Percentiles rank a stretch among this genome's conserved stretches.
These are phyloP conservation scores for Colletotrichum kahawae DNA, from an alignment of 2,329 filamentous ascomycete genomes.

Conservation along the genomic window DNA sequence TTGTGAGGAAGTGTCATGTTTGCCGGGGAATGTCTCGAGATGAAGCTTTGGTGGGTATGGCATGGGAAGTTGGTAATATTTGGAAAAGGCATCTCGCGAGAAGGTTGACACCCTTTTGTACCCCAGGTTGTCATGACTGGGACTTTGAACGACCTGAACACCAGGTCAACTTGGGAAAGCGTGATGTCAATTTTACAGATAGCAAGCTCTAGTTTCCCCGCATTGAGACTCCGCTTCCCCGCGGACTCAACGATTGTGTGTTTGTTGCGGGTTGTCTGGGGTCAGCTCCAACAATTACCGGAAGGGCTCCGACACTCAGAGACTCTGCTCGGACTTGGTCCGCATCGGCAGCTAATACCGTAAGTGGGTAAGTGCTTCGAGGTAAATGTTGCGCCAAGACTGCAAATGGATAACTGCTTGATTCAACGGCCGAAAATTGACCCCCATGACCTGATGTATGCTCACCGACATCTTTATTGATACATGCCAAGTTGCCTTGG, in stretches of 20 bases:
- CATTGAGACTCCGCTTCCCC: neutral
- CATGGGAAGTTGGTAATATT: neutral
- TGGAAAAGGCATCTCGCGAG: neutral
- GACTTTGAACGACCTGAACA: neutral
- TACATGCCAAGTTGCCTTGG: neutral
- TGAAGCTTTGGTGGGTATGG: neutral
- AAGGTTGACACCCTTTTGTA: neutral
- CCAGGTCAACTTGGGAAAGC: neutral
- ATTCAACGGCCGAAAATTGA: neutral
- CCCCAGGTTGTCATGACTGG: neutral
- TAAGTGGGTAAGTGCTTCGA: neutral
- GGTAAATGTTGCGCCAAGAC: neutral
- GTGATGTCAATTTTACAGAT: neutral
- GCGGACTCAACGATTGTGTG: neutral
- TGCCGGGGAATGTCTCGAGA: neutral
- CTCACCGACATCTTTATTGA: neutral
- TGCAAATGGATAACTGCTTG: neutral
- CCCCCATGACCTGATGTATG: neutral
- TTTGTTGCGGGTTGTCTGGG: conserved; percentile 3
- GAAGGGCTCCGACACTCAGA: neutral
- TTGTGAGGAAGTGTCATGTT: neutral
- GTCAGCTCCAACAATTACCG: neutral
- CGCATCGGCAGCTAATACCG: neutral
- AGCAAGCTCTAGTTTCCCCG: neutral
- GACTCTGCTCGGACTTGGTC: neutral